A percentile compares a stretch with the other conserved stretches of the same genome.
Evolutionary conservation across 192 early-diverging fungal species (phyloP).

Genomic region (Coemansia sp.): DNA sequence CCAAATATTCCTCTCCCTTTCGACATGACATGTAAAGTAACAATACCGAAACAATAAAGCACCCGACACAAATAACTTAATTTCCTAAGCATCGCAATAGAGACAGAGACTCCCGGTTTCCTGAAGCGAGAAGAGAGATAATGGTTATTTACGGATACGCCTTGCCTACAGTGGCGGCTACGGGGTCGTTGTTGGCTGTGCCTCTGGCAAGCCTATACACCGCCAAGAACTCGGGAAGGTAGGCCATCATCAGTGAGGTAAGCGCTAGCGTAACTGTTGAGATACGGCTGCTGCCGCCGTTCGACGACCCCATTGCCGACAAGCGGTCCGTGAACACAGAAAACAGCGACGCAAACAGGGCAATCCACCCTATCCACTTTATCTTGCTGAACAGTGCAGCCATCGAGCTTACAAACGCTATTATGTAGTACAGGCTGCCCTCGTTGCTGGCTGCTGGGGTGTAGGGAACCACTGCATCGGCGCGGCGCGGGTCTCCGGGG

Average conservation of each 20-base stretch:
- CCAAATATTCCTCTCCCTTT: no score
- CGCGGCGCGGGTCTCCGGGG: constrained; percentile 47
- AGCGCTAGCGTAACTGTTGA: constrained; percentile 49
- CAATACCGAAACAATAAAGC: no score
- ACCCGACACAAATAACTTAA: no score
- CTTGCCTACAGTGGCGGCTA: not conserved
- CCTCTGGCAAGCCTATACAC: constrained; percentile 19
- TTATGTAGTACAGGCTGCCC: constrained; percentile 48
- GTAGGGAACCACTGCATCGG: constrained; percentile 35
- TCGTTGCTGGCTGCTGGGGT: constrained; percentile 36
- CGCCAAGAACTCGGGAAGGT: constrained; percentile 36
- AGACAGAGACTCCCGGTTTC: no score
- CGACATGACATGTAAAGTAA: no score
- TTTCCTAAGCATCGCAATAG: no score
- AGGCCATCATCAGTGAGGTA: constrained; percentile 42
- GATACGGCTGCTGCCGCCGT: constrained; percentile 28
- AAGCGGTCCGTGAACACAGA: constrained; percentile 40
- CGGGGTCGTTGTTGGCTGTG: not conserved
- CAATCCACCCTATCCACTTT: constrained; percentile 43
- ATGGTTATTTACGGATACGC: no score
- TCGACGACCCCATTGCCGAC: constrained; percentile 22
- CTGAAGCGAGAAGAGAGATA: no score
- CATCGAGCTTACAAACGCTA: constrained; percentile 47
- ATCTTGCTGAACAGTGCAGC: constrained; percentile 40
- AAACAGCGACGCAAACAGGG: constrained; percentile 36